phyloP scores from a whole-genome alignment of 2,329 filamentous ascomycete genomes.

The Claviceps sp. region DNA sequence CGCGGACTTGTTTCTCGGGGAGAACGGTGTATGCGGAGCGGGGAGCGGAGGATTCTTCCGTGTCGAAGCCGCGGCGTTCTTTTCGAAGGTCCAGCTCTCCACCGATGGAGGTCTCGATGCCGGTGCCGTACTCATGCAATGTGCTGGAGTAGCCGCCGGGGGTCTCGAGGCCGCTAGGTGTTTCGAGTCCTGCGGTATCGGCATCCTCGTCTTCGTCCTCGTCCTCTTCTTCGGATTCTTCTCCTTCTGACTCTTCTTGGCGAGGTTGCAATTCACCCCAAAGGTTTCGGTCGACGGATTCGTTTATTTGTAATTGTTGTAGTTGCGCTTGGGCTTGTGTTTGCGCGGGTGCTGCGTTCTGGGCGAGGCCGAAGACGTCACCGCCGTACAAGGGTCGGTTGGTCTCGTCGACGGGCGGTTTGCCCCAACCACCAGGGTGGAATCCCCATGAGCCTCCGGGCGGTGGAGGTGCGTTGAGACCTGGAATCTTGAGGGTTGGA shows the following conservation, averaged over 20 bases:
- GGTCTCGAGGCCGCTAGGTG: conserved; percentile 65
- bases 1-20: conserved; percentile 72
- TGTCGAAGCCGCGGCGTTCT: conserved; percentile 66
- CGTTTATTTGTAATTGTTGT: conserved; percentile 38
- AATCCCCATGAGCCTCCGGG: conserved; percentile 88
- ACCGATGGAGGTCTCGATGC: conserved; percentile 58
- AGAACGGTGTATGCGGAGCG: conserved; percentile 80
- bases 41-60: conserved; percentile 63
- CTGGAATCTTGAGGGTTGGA: conserved; percentile 86
- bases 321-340: conserved; percentile 20
- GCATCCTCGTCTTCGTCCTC: conserved; percentile 41
- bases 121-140: conserved; percentile 64
- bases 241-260: conserved; percentile 62
- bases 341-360: conserved; percentile 18
- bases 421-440: conserved; percentile 88
- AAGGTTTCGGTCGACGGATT: conserved; percentile 71
- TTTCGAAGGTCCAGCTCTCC: conserved; percentile 91
- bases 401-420: conserved; percentile 87
- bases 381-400: conserved; percentile 86
- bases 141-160: conserved; percentile 69
- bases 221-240: conserved; percentile 26
- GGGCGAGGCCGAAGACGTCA: conserved; percentile 74
- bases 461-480: conserved; percentile 85
- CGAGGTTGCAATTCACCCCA: conserved; percentile 87
- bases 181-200: conserved; percentile 54